phyloP scores from a whole-genome alignment of 331 rosid genomes.

The Malus hybrid region DNA sequence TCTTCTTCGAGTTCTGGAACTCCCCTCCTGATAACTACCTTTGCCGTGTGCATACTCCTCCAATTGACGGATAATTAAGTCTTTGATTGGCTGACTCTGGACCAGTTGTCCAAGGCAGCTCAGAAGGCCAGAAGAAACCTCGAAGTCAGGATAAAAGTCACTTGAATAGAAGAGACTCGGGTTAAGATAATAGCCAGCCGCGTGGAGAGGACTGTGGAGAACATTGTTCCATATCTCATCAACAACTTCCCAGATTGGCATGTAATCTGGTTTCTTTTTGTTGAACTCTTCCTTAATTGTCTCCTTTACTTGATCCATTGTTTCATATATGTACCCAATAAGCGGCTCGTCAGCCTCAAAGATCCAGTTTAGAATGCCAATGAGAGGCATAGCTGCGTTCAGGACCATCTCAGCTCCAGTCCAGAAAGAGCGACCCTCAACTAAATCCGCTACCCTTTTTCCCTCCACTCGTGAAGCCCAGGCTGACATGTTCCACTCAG shows the following conservation, averaged over 20 bases:
- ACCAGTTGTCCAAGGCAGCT: conserved; percentile 15
- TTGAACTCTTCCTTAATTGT: conserved; percentile 13
- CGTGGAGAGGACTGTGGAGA: conserved; percentile 27
- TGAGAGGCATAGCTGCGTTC: conserved; percentile 15
- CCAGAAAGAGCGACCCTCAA: conserved; percentile 19
- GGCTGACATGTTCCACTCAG: conserved; percentile 7
- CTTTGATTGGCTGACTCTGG: not conserved
- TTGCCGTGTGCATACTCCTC: conserved; percentile 4
- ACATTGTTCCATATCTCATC: conserved; percentile 18
- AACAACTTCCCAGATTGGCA: conserved; percentile 9
- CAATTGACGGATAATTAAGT: conserved; percentile 13
- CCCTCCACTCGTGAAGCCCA: conserved; percentile 16
- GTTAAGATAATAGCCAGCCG: conserved; percentile 20
- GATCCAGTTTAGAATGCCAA: conserved; percentile 6
- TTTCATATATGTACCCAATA: conserved; percentile 26
- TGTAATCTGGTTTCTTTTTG: conserved; percentile 7
- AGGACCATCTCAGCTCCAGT: conserved; percentile 7
- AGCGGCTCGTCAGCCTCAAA: conserved; percentile 13
- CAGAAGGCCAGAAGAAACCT: conserved; percentile 17
- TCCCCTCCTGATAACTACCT: conserved; percentile 8
- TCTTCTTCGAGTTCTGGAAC: not conserved
- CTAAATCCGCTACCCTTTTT: conserved; percentile 8
- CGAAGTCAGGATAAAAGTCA: conserved; percentile 14
- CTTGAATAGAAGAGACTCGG: conserved; percentile 18
- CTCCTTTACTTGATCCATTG: conserved; percentile 30